Percentiles rank a stretch among this genome's conserved stretches.
Conservation (phyloP, 176 grass and related monocot genomes). For the Raddia distichophylla region DNA sequence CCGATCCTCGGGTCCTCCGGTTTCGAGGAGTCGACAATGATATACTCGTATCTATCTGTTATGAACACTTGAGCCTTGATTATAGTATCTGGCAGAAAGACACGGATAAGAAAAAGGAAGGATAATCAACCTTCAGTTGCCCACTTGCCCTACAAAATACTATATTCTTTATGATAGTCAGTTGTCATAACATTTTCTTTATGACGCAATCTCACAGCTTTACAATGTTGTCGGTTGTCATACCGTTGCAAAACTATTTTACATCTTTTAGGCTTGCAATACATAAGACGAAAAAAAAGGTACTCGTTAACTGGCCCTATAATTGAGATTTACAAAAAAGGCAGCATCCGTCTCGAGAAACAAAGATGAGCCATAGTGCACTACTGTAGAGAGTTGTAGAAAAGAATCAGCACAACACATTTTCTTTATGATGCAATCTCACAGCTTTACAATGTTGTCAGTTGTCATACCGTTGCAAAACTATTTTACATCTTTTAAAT, state of each 20-base stretch:
- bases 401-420: constrained; percentile 92
- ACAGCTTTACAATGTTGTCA: constrained; percentile 14
- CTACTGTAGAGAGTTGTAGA: constrained; percentile 96
- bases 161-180: constrained; percentile 13
- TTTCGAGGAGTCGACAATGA: no score
- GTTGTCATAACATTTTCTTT: not conserved
- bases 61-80: not conserved
- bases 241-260: not conserved
- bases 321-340: constrained; percentile 38
- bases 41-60: not conserved
- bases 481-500: no score
- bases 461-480: constrained; percentile 1
- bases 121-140: not conserved
- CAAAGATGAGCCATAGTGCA: not conserved
- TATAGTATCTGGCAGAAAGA: not conserved
- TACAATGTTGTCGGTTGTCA: constrained; percentile 7
- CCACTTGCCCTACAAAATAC: not conserved
- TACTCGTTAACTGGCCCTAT: not conserved
- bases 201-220: constrained; percentile 16
- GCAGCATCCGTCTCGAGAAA: constrained; percentile 16
- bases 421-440: constrained; percentile 22
- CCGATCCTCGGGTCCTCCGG: no score
- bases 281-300: not conserved
- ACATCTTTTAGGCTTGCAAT: not conserved
- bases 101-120: not conserved